A percentile compares a stretch with the other conserved stretches of the same genome.
phyloP scores from a whole-genome alignment of 345 rosid genomes.

The Eucalyptus albens region DNA sequence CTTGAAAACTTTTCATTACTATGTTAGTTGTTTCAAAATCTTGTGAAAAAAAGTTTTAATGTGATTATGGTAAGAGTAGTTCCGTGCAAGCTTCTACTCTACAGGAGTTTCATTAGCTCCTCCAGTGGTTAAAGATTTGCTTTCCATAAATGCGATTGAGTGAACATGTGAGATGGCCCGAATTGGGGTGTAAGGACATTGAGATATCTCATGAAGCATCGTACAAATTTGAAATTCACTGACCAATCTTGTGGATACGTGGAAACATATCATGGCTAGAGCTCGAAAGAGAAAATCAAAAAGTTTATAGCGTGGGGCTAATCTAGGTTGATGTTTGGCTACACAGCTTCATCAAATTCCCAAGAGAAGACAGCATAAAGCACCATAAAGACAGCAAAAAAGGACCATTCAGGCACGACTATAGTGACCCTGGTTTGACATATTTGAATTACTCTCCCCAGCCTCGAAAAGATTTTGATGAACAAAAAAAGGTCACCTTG shows the following conservation, averaged over 20 bases:
- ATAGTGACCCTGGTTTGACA: not conserved
- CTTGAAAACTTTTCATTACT: not conserved
- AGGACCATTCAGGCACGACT: not conserved
- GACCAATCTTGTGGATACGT: not conserved
- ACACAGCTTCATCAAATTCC: not conserved
- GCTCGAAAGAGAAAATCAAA: not conserved
- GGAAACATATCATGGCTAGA: not conserved
- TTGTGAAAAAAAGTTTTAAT: not conserved
- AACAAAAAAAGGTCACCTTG: not conserved
- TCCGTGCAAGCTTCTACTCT: not conserved
- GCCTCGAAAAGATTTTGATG: not conserved
- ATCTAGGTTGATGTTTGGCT: not conserved
- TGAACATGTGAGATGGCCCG: not conserved
- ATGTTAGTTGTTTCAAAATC: not conserved
- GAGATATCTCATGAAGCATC: not conserved
- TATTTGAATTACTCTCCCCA: not conserved
- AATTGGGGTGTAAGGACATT: not conserved
- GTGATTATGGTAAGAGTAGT: not conserved
- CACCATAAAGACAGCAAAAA: not conserved
- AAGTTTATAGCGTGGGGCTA: not conserved
- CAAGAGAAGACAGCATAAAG: not conserved
- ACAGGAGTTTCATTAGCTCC: not conserved
- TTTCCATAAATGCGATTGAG: not conserved
- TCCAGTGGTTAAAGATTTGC: not conserved
- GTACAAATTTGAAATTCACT: not conserved